Conservation (phyloP, 441 rosid species). For the Theobroma grandiflorum region DNA sequence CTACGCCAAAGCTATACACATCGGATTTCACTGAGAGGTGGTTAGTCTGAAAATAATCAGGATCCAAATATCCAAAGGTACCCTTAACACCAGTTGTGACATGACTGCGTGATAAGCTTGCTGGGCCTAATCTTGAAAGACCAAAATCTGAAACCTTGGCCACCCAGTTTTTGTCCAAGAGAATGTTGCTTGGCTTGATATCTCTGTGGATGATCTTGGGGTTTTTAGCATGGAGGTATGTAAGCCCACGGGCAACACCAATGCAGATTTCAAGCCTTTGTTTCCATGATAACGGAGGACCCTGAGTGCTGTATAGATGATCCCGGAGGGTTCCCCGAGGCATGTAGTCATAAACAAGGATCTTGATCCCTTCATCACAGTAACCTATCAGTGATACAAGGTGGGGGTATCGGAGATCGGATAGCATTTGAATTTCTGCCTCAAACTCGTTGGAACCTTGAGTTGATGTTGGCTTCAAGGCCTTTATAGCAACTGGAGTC, state of each 20-base stretch:
- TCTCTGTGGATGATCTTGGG: slow-evolving; percentile 19
- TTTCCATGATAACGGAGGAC: slow-evolving; percentile 42
- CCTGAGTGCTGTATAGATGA: slow-evolving; percentile 32
- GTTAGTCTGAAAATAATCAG: slow-evolving; percentile 6
- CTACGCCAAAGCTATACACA: slow-evolving; percentile 18
- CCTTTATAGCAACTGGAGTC: slow-evolving; percentile 31
- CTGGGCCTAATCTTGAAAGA: slow-evolving; percentile 6
- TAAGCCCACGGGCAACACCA: slow-evolving; percentile 28
- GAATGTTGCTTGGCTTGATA: slow-evolving; percentile 23
- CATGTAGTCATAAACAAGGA: slow-evolving; percentile 49
- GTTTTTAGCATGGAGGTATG: neutral
- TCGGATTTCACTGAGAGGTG: slow-evolving; percentile 14
- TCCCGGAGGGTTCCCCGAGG: slow-evolving; percentile 40
- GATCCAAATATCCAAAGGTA: slow-evolving; percentile 7
- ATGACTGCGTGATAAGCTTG: slow-evolving; percentile 14
- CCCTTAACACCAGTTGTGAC: slow-evolving; percentile 17
- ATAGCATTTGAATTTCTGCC: slow-evolving; percentile 48
- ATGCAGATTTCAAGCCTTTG: slow-evolving; percentile 43
- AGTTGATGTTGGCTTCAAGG: slow-evolving; percentile 40
- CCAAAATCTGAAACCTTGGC: slow-evolving; percentile 21
- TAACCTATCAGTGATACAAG: slow-evolving; percentile 51
- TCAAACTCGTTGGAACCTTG: slow-evolving; percentile 50
- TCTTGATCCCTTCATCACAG: slow-evolving; percentile 44
- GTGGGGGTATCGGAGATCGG: slow-evolving; percentile 44
- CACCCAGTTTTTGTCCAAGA: slow-evolving; percentile 5